Base-by-base conservation (phyloP, 2,329 filamentous ascomycete species). In the Curvularia spicifera region DNA sequence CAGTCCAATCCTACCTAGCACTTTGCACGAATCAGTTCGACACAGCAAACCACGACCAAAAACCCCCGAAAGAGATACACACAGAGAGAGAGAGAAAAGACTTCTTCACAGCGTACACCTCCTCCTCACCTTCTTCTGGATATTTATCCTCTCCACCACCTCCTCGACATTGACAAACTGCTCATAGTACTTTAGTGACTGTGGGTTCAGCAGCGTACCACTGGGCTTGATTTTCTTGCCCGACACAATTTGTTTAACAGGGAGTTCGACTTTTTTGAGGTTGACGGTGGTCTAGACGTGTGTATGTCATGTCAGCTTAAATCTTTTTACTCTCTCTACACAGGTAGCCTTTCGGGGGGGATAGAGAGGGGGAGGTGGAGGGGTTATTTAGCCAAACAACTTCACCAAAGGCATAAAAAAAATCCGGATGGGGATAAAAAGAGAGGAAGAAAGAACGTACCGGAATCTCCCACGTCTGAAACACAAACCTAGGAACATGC, bases 231-330 rank as follows among this genome's bases (percentile, higher is more conserved):
- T 85, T 24, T 79, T 85, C 66, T 87, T 86, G 0, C 91, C 91
- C 0, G 86, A 91, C 0, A 95, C 88, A 62, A 95, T 95, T 71
- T 91, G 89, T 78, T 95, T 95, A 29, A 95, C 89, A 0, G 91
- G 91, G 51, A 95, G 69, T 74, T 95, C 91, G 4, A 95, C 91
- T 76, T 95, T 95, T 75, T 95, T 95, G 49, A 91, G 77, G 71
- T 94, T 95, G 61, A 95, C 87, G 0, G 91, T 95, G 0, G 88
- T 90, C 87, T 92, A 5, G n/a, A 26, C 18, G 18, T 18, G 18
- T 1, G 10, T 9, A 26, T 12, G 9, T 31, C 29, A 42, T 28
- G 51, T 20, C 13, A 46, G 12, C 1, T 47, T 46, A 18, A 18
- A 18, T 18, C 5, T 54, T 31, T 28, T 18, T 18, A 18, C 18